Evolutionary conservation across 2,329 filamentous ascomycete genomes (phyloP).

Genomic region (Epichloe gansuensis): DNA sequence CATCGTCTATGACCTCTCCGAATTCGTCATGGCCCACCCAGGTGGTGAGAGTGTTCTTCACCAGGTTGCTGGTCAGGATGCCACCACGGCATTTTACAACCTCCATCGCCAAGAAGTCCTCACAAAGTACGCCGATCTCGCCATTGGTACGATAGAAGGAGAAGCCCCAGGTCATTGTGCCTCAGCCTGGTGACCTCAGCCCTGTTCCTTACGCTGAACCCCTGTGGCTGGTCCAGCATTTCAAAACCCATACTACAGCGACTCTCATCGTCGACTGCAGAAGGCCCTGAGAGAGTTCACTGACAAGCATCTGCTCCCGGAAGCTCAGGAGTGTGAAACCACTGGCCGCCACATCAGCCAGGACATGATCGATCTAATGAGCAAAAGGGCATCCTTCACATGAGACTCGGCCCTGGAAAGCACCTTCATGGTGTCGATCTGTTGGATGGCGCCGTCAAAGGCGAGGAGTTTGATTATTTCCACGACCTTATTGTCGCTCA

Average conservation of each 20-base stretch:
- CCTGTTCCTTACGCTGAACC: slow-evolving; percentile 76
- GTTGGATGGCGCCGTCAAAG: slow-evolving; percentile 57
- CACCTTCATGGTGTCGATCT: slow-evolving; percentile 63
- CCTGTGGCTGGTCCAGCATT: slow-evolving; percentile 65
- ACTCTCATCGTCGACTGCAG: slow-evolving; percentile 57
- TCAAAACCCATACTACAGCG: slow-evolving; percentile 73
- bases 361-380: slow-evolving; percentile 67
- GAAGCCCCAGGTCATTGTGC: slow-evolving; percentile 59
- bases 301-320: slow-evolving; percentile 57
- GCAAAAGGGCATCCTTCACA: slow-evolving; percentile 63
- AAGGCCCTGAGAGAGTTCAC: slow-evolving; percentile 61
- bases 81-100: slow-evolving; percentile 79
- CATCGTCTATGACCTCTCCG: slow-evolving; percentile 75
- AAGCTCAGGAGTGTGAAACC: slow-evolving; percentile 64
- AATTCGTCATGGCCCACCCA: slow-evolving; percentile 77
- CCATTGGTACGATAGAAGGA: slow-evolving; percentile 67
- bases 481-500: slow-evolving; percentile 69
- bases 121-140: slow-evolving; percentile 62
- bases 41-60: slow-evolving; percentile 69
- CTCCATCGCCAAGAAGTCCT: slow-evolving; percentile 86
- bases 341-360: slow-evolving; percentile 60
- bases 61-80: slow-evolving; percentile 72
- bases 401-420: slow-evolving; percentile 73
- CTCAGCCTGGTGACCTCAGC: slow-evolving; percentile 58
- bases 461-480: slow-evolving; percentile 78